Evolutionary conservation across 305 asterid species (phyloP), one percentile per base, ranked within the genome.

Genomic region (Solanum aculeatissimum): DNA sequence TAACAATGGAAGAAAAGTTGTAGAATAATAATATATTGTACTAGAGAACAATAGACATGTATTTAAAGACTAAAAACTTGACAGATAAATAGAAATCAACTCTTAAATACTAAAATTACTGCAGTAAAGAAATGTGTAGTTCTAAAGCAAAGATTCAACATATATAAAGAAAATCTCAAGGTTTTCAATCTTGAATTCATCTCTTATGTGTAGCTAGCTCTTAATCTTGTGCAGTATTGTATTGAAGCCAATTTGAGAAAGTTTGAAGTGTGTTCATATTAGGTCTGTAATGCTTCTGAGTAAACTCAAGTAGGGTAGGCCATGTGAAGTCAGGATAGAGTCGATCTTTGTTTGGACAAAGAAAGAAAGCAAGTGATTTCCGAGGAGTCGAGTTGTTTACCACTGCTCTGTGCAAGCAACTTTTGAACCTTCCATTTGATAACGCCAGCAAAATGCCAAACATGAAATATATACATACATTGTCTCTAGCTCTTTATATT

Each of bases 331-430:
- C 7, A 2, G 55, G 55, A 49, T 49, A 49, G 1, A 49, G 4
- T 49, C 18, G 18, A 49, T 49, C 54, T 13, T 13, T 49, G 54
- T 49, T 49, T 4, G 18, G 18, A 49, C 54, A 49, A 49, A 49
- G 18, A 49, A 49, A 49, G 54, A 49, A 49, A 49, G 18, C 54
- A 49, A 49, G 91, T 9, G 98, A 93, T 87, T 93, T 94, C 89
- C 97, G 91, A 42, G 94, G 87, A 88, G 88, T 86, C 87, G 10
- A 84, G 89, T 58, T 93, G 92, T 94, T 94, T 88, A 93, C 98
- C 90, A 94, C 98, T 79, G 96, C 95, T 63, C 98, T 86, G 87
- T 92, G 94, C 87, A 94, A 86, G 84, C 97, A 94, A 83, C 98
- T 94, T 85, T 93, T 91, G 89, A 89, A 94, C 81, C 88, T 91